phyloP scores from a whole-genome alignment of 805 yeast species.

The Teunomyces lycoperdinae region DNA sequence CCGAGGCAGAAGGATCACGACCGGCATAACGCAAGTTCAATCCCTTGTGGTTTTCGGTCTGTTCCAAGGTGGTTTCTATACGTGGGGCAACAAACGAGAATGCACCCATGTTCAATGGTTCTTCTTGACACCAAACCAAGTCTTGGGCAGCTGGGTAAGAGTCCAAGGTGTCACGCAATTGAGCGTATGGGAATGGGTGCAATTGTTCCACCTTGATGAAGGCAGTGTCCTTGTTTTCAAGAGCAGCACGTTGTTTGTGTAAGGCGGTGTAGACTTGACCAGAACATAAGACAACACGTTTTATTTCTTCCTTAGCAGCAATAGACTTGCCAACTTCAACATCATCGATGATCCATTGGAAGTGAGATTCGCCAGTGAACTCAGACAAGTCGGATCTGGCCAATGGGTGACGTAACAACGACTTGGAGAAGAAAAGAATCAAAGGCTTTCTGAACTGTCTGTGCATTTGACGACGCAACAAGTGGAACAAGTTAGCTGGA shows the following conservation, averaged over 20 bases:
- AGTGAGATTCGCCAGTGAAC: conserved; percentile 86
- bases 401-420: conserved; percentile 93
- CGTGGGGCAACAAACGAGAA: conserved; percentile 83
- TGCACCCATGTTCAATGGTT: conserved; percentile 96
- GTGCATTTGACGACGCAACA: conserved; percentile 98
- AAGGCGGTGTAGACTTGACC: conserved; percentile 97
- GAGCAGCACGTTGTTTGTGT: conserved; percentile 79
- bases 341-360: conserved; percentile 96
- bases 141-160: conserved; percentile 81
- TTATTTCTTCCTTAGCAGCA: conserved; percentile 75
- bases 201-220: conserved; percentile 87
- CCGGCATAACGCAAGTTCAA: conserved; percentile 80
- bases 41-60: conserved; percentile 67
- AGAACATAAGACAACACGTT: conserved; percentile 76
- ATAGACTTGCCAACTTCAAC: conserved; percentile 77
- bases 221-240: conserved; percentile 81
- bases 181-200: conserved; percentile 99
- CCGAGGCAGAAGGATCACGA: conserved; percentile 96
- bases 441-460: conserved; percentile 97
- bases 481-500: conserved; percentile 94
- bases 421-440: conserved; percentile 84
- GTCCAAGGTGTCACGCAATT: conserved; percentile 78
- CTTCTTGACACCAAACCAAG: conserved; percentile 97
- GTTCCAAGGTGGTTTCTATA: conserved; percentile 68
- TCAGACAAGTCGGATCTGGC: conserved; percentile 84